These are phyloP conservation scores for Plasmodium coatneyi DNA, from an alignment of 169 alveolate genomes.

Conservation along the genomic window DNA sequence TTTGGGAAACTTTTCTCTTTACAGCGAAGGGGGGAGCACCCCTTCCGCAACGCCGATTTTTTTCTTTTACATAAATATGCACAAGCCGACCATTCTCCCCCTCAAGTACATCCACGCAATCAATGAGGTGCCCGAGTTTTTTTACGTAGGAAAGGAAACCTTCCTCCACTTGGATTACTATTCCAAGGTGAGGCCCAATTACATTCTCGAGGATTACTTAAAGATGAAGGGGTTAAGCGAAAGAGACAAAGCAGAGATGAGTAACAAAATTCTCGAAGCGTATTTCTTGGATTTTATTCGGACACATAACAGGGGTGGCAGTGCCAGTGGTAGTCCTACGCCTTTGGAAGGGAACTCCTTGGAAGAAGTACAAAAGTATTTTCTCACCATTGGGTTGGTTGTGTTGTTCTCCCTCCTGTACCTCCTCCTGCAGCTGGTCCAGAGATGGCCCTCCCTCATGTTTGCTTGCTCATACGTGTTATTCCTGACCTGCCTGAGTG, in stretches of 20 bases:
- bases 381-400: not conserved
- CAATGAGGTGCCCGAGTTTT: conserved; percentile 32
- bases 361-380: not conserved
- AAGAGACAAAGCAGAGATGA: not conserved
- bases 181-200: not conserved
- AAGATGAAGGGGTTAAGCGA: conserved; percentile 2
- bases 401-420: conserved; percentile 11
- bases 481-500: conserved; percentile 31
- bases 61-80: conserved; percentile 44
- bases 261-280: not conserved
- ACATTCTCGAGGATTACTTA: conserved; percentile 19
- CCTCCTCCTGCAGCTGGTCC: not conserved
- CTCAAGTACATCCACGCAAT: conserved; percentile 29
- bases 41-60: conserved; percentile 21
- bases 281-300: conserved; percentile 28
- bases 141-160: conserved; percentile 6
- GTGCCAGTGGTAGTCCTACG: not conserved
- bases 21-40: conserved; percentile 4
- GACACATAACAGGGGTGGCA: conserved; percentile 4
- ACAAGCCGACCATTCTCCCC: conserved; percentile 12
- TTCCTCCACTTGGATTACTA: not conserved
- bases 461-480: conserved; percentile 34
- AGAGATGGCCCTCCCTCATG: conserved; percentile 6
- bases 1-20: conserved; percentile 10
- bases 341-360: not conserved